A percentile compares a stretch with the other conserved stretches of the same genome.
Evolutionary conservation across 2,329 filamentous ascomycete species (phyloP).

Genomic region (Coniochaeta sp.): DNA sequence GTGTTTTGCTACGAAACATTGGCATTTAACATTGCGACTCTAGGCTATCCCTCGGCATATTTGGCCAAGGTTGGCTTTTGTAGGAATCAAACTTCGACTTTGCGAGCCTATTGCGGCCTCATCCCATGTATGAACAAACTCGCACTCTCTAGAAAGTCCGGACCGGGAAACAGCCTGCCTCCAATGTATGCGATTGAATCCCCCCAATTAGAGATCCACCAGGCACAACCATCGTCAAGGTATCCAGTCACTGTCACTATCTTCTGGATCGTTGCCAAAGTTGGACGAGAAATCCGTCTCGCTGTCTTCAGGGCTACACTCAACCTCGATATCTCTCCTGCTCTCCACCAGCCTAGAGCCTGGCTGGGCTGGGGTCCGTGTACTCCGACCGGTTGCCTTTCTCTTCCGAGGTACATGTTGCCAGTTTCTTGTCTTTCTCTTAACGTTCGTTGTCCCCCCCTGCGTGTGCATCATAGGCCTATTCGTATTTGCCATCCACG

Average conservation of each 20-base stretch:
- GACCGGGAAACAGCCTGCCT: not conserved
- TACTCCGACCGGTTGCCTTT: not conserved
- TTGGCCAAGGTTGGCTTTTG: not conserved
- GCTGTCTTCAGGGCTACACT: not conserved
- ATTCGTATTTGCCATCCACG: conserved; percentile 11
- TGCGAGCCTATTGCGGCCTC: not conserved
- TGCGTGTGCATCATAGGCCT: not conserved
- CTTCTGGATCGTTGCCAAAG: not conserved
- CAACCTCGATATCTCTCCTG: not conserved
- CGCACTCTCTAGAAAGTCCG: not conserved
- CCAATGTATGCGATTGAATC: too few relatives aligned
- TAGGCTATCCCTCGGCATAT: not conserved
- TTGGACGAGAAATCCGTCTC: not conserved
- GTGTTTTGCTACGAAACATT: not conserved
- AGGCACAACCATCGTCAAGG: not conserved
- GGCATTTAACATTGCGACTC: not conserved
- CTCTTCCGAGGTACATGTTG: not conserved
- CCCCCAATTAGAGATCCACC: too few relatives aligned
- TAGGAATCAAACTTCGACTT: not conserved
- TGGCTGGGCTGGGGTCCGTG: not conserved
- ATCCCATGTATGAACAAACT: not conserved
- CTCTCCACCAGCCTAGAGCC: not conserved
- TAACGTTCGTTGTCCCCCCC: not conserved
- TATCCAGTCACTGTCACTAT: not conserved
- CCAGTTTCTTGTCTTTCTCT: not conserved